Conservation (phyloP, 1,284 basidiomycete genomes). For the Irpex sp. region DNA sequence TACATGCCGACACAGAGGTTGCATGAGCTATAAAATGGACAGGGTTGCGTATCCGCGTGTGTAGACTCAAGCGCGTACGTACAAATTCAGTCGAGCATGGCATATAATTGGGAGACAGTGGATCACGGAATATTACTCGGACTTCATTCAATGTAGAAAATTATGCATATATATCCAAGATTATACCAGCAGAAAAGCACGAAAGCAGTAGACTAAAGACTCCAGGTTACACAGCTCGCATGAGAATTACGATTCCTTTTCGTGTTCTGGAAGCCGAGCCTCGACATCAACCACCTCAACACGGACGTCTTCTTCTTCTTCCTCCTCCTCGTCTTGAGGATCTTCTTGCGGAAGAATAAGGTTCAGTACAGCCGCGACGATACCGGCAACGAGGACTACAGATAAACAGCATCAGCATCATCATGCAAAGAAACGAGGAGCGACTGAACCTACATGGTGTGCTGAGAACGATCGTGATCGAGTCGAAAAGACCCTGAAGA, state of each 20-base stretch:
- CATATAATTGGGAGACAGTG: too few relatives aligned
- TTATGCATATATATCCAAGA: background rate
- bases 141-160: background rate
- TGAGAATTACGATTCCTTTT: slow-evolving; percentile 7
- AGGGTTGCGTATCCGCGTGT: too few relatives aligned
- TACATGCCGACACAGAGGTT: background rate
- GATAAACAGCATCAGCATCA: slow-evolving; percentile 7
- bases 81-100: too few relatives aligned
- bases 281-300: slow-evolving; percentile 28
- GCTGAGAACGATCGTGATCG: slow-evolving; percentile 75
- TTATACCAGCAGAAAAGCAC: background rate
- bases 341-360: slow-evolving; percentile 56
- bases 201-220: background rate
- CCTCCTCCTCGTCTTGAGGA: slow-evolving; percentile 28
- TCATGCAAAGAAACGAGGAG: slow-evolving; percentile 8
- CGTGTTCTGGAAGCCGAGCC: slow-evolving; percentile 16
- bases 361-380: slow-evolving; percentile 67
- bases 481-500: slow-evolving; percentile 69
- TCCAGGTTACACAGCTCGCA: background rate
- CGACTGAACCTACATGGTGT: slow-evolving; percentile 62
- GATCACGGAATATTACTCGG: background rate
- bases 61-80: too few relatives aligned
- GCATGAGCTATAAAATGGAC: background rate
- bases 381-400: slow-evolving; percentile 60
- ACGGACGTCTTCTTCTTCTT: slow-evolving; percentile 7